phyloP scores from a whole-genome alignment of 2,329 filamentous ascomycete genomes.

The Phialophora verrucosa region DNA sequence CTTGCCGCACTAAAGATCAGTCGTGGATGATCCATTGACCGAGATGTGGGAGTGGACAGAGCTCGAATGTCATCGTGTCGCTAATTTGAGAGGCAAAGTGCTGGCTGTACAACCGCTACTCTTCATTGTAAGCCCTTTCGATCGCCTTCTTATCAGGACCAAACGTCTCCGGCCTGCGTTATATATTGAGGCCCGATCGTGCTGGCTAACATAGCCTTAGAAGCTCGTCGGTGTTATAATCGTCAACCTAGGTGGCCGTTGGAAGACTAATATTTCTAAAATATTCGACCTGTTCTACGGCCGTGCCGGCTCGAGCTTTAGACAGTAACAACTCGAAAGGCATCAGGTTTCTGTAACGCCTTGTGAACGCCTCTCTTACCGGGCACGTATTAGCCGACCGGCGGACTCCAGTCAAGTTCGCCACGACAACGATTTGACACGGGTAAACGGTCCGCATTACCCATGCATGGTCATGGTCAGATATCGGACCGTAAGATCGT shows the following conservation, averaged over 20 bases:
- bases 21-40: conserved; percentile 26
- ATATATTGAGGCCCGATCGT: background rate
- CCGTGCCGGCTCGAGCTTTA: background rate
- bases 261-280: background rate
- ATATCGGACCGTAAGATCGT: no score
- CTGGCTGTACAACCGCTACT: conserved; percentile 19
- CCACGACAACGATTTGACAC: no score
- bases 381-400: background rate
- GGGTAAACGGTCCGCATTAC: no score
- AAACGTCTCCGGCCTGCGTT: conserved; percentile 6
- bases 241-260: background rate
- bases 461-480: no score
- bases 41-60: conserved; percentile 33
- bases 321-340: background rate
- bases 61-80: conserved; percentile 19
- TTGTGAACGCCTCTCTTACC: background rate
- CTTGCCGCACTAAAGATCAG: conserved; percentile 37
- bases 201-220: conserved; percentile 56
- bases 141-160: conserved; percentile 1
- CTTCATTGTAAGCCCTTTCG: conserved; percentile 2
- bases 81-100: conserved; percentile 24
- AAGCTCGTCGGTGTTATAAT: background rate
- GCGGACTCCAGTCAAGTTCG: no score
- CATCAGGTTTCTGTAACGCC: background rate
- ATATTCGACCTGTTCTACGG: background rate